phyloP scores from a whole-genome alignment of 768 basidiomycete species.

The Lactifluus echinatus region DNA sequence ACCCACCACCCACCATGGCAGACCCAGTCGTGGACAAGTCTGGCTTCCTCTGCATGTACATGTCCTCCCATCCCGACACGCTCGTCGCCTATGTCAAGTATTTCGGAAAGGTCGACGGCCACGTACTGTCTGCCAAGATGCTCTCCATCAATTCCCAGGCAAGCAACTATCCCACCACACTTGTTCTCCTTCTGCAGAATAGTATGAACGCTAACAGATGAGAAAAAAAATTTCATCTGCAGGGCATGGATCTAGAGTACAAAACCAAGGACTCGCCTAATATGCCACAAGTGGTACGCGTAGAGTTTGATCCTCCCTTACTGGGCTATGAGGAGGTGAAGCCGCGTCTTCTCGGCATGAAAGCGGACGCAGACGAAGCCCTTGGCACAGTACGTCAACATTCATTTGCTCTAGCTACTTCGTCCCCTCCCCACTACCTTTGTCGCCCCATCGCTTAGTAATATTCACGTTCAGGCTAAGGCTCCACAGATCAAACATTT shows the following conservation, averaged over 20 bases:
- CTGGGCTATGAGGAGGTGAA: slow-evolving; percentile 74
- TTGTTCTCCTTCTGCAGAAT: neutral
- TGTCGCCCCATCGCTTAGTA: neutral
- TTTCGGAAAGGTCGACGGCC: slow-evolving; percentile 54
- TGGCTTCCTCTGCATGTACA: slow-evolving; percentile 72
- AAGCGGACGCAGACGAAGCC: slow-evolving; percentile 67
- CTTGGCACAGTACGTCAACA: slow-evolving; percentile 59
- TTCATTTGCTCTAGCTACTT: neutral
- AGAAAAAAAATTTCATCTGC: neutral
- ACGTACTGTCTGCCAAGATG: slow-evolving; percentile 61
- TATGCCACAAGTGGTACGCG: slow-evolving; percentile 38
- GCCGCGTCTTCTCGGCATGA: slow-evolving; percentile 72
- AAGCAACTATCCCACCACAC: neutral
- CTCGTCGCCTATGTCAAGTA: slow-evolving; percentile 76
- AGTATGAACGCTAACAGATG: neutral
- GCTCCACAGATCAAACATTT: slow-evolving; percentile 55
- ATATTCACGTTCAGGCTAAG: slow-evolving; percentile 12
- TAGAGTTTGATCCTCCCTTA: slow-evolving; percentile 65
- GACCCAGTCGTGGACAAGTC: slow-evolving; percentile 74
- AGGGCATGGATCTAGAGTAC: slow-evolving; percentile 70
- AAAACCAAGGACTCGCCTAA: slow-evolving; percentile 38
- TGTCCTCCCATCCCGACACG: slow-evolving; percentile 77
- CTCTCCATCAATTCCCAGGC: slow-evolving; percentile 60
- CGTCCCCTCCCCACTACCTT: neutral
- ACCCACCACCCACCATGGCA: slow-evolving; percentile 32